Evolutionary conservation across 345 rosid species (phyloP).

Genomic region (Bruguiera sexangula): DNA sequence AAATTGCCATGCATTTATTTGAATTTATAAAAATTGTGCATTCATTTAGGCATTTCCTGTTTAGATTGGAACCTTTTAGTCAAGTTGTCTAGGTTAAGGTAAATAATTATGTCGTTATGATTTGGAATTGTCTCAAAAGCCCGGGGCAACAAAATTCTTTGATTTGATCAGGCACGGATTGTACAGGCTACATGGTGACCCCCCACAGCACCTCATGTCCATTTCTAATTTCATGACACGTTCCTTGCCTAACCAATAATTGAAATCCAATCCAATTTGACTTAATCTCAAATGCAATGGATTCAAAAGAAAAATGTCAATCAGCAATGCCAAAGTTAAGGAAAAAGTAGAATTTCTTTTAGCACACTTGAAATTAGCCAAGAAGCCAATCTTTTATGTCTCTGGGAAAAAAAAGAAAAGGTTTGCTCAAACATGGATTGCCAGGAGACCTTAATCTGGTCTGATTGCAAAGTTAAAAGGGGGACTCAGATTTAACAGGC

Average conservation of each 20-base stretch:
- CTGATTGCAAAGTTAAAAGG: too few species aligned
- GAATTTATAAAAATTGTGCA: too few species aligned
- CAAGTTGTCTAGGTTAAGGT: neutral
- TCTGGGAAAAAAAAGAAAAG: too few species aligned
- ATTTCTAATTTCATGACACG: constrained; percentile 22
- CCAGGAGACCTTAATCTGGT: too few species aligned
- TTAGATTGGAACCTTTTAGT: neutral
- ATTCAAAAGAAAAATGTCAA: constrained; percentile 16
- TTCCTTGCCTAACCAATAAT: constrained; percentile 31
- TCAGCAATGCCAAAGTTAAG: neutral
- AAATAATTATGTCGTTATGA: constrained; percentile 9
- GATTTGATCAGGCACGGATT: constrained; percentile 16
- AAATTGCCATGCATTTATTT: too few species aligned
- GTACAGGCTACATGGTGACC: constrained; percentile 33
- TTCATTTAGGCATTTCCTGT: too few species aligned
- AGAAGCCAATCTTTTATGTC: too few species aligned
- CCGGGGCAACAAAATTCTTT: constrained; percentile 12
- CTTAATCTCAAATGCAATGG: constrained; percentile 22
- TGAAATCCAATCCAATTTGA: constrained; percentile 3
- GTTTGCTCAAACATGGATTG: too few species aligned
- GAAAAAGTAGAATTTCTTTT: constrained; percentile 7
- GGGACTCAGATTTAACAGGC: too few species aligned
- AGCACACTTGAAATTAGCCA: neutral
- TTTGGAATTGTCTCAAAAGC: constrained; percentile 20
- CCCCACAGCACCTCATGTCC: constrained; percentile 26